Percentiles rank a stretch among this genome's conserved stretches.
Evolutionary conservation across 1,284 basidiomycete species (phyloP).

Genomic region (Volvariella surrecta): DNA sequence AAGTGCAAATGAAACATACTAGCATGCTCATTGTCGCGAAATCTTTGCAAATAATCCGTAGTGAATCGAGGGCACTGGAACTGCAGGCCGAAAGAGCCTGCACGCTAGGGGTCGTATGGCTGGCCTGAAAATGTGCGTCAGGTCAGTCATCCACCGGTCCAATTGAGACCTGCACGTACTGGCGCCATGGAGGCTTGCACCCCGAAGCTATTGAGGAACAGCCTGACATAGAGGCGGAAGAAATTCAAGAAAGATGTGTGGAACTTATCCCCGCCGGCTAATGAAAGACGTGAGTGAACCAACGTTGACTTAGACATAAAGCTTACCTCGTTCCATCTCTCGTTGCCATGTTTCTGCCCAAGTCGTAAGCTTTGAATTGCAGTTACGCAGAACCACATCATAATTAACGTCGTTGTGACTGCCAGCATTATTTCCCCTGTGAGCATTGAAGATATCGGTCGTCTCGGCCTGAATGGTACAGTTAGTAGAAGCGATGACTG

Average conservation of each 20-base stretch:
- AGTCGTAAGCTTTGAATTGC: conserved; percentile 58
- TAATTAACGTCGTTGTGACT: conserved; percentile 56
- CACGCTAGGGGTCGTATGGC: conserved; percentile 46
- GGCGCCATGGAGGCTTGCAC: conserved; percentile 53
- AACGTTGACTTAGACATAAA: conserved; percentile 9
- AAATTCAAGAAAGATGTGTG: conserved; percentile 64
- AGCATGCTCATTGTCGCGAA: conserved; percentile 69
- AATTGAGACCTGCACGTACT: conserved; percentile 25
- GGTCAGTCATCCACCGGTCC: background rate
- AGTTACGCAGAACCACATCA: conserved; percentile 59
- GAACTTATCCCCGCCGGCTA: conserved; percentile 61
- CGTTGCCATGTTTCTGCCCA: conserved; percentile 64
- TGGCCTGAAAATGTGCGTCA: conserved; percentile 21
- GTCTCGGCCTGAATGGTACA: conserved; percentile 49
- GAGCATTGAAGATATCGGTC: conserved; percentile 61
- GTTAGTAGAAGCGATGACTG: conserved; percentile 6
- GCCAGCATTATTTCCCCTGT: conserved; percentile 34
- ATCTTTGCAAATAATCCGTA: conserved; percentile 63
- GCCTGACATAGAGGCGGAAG: conserved; percentile 66
- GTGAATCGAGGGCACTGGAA: conserved; percentile 57
- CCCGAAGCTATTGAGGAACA: conserved; percentile 78
- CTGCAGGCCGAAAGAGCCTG: conserved; percentile 67
- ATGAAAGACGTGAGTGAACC: conserved; percentile 7
- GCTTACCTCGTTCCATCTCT: conserved; percentile 61
- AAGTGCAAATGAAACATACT: conserved; percentile 33